Conservation (phyloP, 345 rosid genomes). For the Litchi chinensis region DNA sequence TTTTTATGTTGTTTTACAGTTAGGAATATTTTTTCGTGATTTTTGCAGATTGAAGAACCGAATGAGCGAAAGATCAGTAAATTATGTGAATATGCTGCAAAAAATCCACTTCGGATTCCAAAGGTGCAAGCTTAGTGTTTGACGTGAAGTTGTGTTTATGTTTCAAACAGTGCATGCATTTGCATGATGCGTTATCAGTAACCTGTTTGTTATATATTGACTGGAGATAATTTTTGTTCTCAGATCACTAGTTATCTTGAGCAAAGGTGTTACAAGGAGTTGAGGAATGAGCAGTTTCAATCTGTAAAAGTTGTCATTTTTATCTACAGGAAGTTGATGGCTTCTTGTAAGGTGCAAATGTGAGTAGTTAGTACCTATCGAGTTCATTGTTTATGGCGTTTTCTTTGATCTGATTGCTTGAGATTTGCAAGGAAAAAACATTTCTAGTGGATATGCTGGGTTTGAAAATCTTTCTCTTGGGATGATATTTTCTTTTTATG, state of each 20-base stretch:
- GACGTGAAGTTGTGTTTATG: not conserved
- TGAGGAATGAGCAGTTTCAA: constrained; percentile 65
- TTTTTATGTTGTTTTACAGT: not conserved
- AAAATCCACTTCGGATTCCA: constrained; percentile 74
- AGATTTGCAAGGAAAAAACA: not conserved
- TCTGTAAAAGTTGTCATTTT: constrained; percentile 59
- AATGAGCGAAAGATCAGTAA: constrained; percentile 54
- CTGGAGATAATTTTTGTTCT: constrained; percentile 9
- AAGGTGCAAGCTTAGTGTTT: constrained; percentile 36
- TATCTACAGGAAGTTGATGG: constrained; percentile 66
- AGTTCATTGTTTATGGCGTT: not conserved
- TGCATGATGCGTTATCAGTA: not conserved
- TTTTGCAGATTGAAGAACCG: constrained; percentile 46
- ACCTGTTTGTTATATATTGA: constrained; percentile 1
- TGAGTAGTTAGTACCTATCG: constrained; percentile 15
- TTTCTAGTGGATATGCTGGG: not conserved
- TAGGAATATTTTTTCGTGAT: not conserved
- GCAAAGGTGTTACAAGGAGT: constrained; percentile 77
- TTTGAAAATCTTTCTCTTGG: not conserved
- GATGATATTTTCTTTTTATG: not conserved
- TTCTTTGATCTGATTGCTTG: not conserved
- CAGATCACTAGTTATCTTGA: constrained; percentile 77
- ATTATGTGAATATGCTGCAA: constrained; percentile 67
- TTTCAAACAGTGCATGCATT: not conserved
- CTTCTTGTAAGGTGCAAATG: constrained; percentile 73